Evolutionary conservation across 208 protist genomes (phyloP).

Genomic region (Sergeia podlipaevii): DNA sequence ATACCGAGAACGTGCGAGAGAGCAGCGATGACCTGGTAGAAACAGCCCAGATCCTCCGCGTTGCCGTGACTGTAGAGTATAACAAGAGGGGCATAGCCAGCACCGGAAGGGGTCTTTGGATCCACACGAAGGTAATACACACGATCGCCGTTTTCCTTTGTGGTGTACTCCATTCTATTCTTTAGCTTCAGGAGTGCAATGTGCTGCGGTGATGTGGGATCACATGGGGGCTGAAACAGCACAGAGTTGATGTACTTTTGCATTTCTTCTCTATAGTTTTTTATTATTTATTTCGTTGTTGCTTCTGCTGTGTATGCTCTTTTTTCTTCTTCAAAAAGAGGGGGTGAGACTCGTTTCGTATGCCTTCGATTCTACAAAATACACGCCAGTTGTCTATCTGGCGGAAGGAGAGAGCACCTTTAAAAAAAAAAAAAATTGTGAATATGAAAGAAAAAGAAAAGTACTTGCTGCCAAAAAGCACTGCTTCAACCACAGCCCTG

Average conservation of each 20-base stretch:
- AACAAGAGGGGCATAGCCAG: conserved; percentile 12
- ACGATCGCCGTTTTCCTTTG: conserved; percentile 16
- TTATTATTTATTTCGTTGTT: too few relatives aligned
- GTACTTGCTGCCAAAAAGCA: too few relatives aligned
- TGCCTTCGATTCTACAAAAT: too few relatives aligned
- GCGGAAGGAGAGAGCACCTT: too few relatives aligned
- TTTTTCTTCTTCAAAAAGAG: too few relatives aligned
- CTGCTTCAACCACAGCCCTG: too few relatives aligned
- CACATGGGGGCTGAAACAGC: conserved; percentile 54
- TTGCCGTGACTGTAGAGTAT: conserved; percentile 80
- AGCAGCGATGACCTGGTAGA: conserved; percentile 21
- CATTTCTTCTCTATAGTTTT: too few relatives aligned
- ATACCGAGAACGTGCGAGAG: conserved; percentile 21
- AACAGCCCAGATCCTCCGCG: conserved; percentile 54
- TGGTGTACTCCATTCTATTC: conserved; percentile 26
- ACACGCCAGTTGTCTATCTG: too few relatives aligned
- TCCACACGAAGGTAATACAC: conserved; percentile 27
- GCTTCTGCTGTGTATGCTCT: too few relatives aligned
- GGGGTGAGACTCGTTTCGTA: too few relatives aligned
- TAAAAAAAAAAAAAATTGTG: too few relatives aligned
- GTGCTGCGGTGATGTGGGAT: conserved; percentile 20
- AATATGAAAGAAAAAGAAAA: too few relatives aligned
- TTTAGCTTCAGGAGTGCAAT: conserved; percentile 27
- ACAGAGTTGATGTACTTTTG: conserved; percentile 40
- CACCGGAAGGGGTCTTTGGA: neutral